Evolutionary conservation across 2,329 filamentous ascomycete species (phyloP), one percentile per base, ranked within the genome.

Genomic region (Macroventuria anomochaeta): DNA sequence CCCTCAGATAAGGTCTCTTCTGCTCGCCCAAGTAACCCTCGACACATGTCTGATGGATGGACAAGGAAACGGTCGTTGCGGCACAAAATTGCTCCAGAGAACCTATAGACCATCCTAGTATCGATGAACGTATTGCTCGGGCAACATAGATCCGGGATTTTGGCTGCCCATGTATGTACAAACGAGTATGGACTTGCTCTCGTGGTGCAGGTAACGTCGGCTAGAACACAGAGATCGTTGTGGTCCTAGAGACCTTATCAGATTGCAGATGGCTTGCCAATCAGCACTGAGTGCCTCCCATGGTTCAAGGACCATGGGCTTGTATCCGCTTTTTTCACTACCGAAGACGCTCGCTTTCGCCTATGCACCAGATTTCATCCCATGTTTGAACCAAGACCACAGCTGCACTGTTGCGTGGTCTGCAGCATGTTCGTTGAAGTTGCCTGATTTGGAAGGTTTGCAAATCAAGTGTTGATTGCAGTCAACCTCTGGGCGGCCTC

Each of bases 401-500:
- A 5, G 4, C 7, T 20, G 15, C 12, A 11, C 15, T 11, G 3
- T 12, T 43, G 20, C 7, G 10, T 18, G 7, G 21, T 37, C 17
- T 21, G 12, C 25, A 46, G 42, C 21, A 28, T 23, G 11, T 18
- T 10, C 3, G 1, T 25, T 15, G 18, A 18, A 7, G 15, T 26
- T 48, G 25, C 46, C 37, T 12, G 8, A 34, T 48, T 2, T 11
- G 36, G 46, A 28, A 48, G 37, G 46, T 28, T 21, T 38, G 37
- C 7, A 7, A 5, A 2, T 6, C 3, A 26, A 34, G 26, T 7
- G 17, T 48, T 5, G 37, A 41, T 48, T 21, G 11, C 36, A 3
- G 37, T 34, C 29, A 34, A 28, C 36, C 44, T 26, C 7, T 25
- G 36, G 36, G 23, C 36, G 39, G 38, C 38, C 25, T 40, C 38